Base-by-base conservation (phyloP, 2,329 filamentous ascomycete species). In the Pseudogymnoascus sp. region DNA sequence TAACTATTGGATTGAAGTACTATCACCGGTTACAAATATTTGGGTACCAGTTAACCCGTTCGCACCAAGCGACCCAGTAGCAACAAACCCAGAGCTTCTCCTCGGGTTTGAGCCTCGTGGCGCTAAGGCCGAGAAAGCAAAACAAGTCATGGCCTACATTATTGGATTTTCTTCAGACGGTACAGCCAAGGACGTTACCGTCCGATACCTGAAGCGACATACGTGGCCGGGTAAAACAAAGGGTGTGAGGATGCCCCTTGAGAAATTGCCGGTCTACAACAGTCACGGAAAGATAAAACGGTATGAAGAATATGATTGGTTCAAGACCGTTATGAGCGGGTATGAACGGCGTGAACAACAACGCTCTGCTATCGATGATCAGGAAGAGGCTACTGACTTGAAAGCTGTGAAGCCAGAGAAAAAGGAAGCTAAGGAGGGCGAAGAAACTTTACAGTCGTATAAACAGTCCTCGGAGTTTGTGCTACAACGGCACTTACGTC, bases 151-250 rank as follows among this genome's bases (percentile, higher is more conserved):
- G 71, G 90, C 90, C 53, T 99, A 99, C 71, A 83, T 96, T 2
- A 80, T 97, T 19, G 93, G 89, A 0, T 91, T 90, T 74, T 91
- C 90, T 0, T 76, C 84, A 2, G 93, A 97, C 72, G 91, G 90
- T 1, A 93, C 91, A 0, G 93, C 91, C 11, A 97, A 97, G 73
- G 95, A 99, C 72, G 89, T 99, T 14, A 99, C 95, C 0, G 87
- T 95, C 10, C 85, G 95, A 29, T 99, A 99, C 73, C 78, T 99
- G 6, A 93, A 88, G 70, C 85, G 88, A 21, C 89, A 89, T 64
- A 82, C 88, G 62, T 86, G 92, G 73, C 95, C 95, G 0, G 93
- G 95, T 3, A 89, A 92, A 68, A 96, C 93, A 0, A 97, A 96
- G 72, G 91, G 93, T 3, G 83, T 87, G 67, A 85, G 95, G 6